phyloP scores from a whole-genome alignment of 192 early-diverging fungal genomes.

The Linnemannia zychae region DNA sequence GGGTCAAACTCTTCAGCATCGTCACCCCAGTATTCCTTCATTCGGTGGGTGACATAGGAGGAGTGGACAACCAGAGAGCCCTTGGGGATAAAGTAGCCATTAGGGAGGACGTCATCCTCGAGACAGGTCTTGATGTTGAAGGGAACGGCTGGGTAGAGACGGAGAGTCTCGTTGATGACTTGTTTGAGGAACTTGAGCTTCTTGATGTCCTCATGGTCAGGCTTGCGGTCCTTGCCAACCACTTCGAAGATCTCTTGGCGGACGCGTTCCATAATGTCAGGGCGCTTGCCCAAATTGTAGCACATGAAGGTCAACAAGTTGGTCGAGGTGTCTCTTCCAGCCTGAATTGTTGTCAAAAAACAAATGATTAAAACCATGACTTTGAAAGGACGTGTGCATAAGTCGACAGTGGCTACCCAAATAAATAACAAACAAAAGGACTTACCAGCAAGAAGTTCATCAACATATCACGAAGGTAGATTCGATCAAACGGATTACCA shows the following conservation, averaged over 20 bases:
- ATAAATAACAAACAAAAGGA: not conserved
- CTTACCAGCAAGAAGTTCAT: slow-evolving; percentile 50
- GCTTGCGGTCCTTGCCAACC: slow-evolving; percentile 46
- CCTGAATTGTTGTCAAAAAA: not conserved
- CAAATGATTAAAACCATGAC: not conserved
- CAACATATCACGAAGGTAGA: slow-evolving; percentile 52
- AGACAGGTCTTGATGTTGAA: slow-evolving; percentile 51
- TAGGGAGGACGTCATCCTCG: slow-evolving; percentile 53
- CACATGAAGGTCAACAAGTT: slow-evolving; percentile 61
- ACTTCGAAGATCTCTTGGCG: slow-evolving; percentile 57
- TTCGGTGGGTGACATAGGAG: slow-evolving; percentile 54
- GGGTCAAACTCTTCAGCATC: slow-evolving; percentile 61
- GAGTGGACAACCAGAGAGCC: slow-evolving; percentile 55
- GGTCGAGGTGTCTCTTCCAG: slow-evolving; percentile 58
- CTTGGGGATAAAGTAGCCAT: slow-evolving; percentile 57
- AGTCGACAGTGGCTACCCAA: not conserved
- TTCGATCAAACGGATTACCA: slow-evolving; percentile 37
- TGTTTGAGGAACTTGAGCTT: slow-evolving; percentile 66
- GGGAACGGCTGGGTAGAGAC: slow-evolving; percentile 63
- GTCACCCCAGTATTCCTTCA: slow-evolving; percentile 61
- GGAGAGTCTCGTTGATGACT: slow-evolving; percentile 69
- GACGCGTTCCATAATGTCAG: slow-evolving; percentile 51
- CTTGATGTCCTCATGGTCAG: slow-evolving; percentile 64
- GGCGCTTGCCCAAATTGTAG: slow-evolving; percentile 55
- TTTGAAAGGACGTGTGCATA: too few relatives aligned